phyloP scores from a whole-genome alignment of 352 stramenopile genomes.

The Globisporangium parvum region DNA sequence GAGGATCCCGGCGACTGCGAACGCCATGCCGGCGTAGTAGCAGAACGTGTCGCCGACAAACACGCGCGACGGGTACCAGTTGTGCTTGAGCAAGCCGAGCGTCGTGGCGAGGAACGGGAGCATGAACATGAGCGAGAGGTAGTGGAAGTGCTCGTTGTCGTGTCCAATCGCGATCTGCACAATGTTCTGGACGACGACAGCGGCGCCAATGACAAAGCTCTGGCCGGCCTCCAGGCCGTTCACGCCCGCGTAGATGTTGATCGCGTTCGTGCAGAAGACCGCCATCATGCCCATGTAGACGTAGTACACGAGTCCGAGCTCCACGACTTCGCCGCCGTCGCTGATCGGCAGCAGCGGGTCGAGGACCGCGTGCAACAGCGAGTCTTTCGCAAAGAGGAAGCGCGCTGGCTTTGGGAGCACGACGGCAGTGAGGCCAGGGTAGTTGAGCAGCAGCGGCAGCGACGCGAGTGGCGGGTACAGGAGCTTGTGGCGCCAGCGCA shows the following conservation, averaged over 20 bases:
- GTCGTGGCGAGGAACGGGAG: constrained; percentile 93
- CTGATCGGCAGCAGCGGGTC: constrained; percentile 61
- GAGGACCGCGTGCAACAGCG: constrained; percentile 47
- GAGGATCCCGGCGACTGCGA: constrained; percentile 94
- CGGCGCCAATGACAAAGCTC: constrained; percentile 88
- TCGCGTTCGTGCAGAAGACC: constrained; percentile 99
- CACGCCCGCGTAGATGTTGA: constrained; percentile 99
- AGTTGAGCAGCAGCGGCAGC: constrained; percentile 95
- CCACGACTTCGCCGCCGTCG: constrained; percentile 83
- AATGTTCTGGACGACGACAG: constrained; percentile 94
- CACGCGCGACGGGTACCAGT: constrained; percentile 96
- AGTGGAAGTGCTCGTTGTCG: constrained; percentile 87
- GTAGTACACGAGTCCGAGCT: constrained; percentile 94
- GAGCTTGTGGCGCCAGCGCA: constrained; percentile 95
- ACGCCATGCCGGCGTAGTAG: constrained; percentile 99
- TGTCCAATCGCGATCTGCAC: constrained; percentile 88
- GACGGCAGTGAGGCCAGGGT: constrained; percentile 93
- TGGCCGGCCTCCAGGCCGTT: constrained; percentile 98
- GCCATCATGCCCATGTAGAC: constrained; percentile 98
- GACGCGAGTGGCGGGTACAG: constrained; percentile 95
- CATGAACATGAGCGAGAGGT: constrained; percentile 96
- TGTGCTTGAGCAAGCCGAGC: constrained; percentile 93
- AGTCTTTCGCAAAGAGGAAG: constrained; percentile 66
- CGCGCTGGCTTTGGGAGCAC: constrained; percentile 88
- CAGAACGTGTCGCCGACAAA: constrained; percentile 99